Evolutionary conservation across 768 basidiomycete genomes (phyloP), one percentile per base, ranked within the genome.

Genomic region (Agaricus blazei): DNA sequence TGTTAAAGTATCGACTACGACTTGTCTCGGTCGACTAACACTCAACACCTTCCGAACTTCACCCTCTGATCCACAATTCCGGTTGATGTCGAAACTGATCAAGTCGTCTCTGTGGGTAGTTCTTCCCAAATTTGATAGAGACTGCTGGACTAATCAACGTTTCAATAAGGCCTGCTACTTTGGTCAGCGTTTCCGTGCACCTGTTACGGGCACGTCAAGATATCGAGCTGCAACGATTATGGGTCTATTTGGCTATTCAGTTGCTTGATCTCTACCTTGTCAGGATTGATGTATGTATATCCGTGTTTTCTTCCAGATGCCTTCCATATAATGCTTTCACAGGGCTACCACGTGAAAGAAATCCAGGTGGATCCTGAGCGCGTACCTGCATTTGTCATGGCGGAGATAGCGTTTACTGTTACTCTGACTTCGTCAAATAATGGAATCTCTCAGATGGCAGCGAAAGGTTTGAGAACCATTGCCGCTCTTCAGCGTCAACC

Each of bases 371-470:
- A 79, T 54, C 63, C 75, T 5, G 71, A 70, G 7, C 85, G 87
- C 36, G 68, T 82, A 2, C 76, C 86, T 1, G 82, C 85, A 2
- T 82, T 93, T 60, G 78, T 79, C 1, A 64, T 92, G 9, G 76
- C 80, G 1, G 90, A 93, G 67, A 84, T 91, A 38, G 81, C 87
- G 0, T 83, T 89, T 60, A 74, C 90, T 4, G 82, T 88, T 11
- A 78, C 84, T 0, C 69, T 93, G 50, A 83, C 87, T 2, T 88
- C 90, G 4, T 80, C 81, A 2, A 85, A 87, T 51, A 82, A 75
- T 46, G 75, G 74, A 28, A 80, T 91, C 27, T 87, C 87, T 19
- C 78, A 83, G 34, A 66, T 83, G 31, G 88, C 90, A 2, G 85
- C 86, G 1, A 80, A 79, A 56, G 81, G 84, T 26, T 75, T 93